Percentiles rank a stretch among this genome's conserved stretches.
Evolutionary conservation across 805 yeast species (phyloP).

Genomic region (Alloascoidea africana): DNA sequence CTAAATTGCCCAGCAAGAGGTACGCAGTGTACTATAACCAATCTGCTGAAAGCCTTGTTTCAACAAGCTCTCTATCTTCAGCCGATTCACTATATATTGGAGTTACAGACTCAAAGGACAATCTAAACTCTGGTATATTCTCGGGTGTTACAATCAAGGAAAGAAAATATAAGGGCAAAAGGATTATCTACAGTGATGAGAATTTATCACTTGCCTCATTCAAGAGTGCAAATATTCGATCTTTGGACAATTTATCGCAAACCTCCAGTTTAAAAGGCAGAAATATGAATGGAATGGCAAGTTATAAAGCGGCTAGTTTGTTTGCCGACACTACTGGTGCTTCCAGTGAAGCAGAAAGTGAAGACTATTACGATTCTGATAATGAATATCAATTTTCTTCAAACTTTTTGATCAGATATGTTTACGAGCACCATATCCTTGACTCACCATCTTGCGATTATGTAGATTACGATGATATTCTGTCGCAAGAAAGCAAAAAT

Average conservation of each 20-base stretch:
- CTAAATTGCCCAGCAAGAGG: too few relatives aligned
- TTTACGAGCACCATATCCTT: not conserved
- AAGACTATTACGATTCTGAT: constrained; percentile 1
- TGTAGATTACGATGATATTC: not conserved
- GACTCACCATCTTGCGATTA: not conserved
- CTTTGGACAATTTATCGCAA: not conserved
- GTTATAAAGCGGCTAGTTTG: not conserved
- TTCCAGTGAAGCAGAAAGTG: not conserved
- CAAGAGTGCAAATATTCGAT: not conserved
- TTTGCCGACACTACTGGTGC: not conserved
- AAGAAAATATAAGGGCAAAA: not conserved
- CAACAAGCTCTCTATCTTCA: not conserved
- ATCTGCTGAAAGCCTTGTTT: too few relatives aligned
- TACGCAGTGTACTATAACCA: too few relatives aligned
- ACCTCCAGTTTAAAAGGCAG: not conserved
- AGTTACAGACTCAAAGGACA: not conserved
- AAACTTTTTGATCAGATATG: not conserved
- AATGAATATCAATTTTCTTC: not conserved
- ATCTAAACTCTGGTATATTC: not conserved
- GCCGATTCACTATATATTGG: not conserved
- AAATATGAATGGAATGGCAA: not conserved
- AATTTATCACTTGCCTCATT: not conserved
- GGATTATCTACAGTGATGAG: not conserved
- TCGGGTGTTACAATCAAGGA: not conserved
- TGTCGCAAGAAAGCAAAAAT: too few relatives aligned